These are phyloP conservation scores for Calonectria henricotiae DNA, from an alignment of 2,329 filamentous ascomycete genomes.

Conservation along the genomic window DNA sequence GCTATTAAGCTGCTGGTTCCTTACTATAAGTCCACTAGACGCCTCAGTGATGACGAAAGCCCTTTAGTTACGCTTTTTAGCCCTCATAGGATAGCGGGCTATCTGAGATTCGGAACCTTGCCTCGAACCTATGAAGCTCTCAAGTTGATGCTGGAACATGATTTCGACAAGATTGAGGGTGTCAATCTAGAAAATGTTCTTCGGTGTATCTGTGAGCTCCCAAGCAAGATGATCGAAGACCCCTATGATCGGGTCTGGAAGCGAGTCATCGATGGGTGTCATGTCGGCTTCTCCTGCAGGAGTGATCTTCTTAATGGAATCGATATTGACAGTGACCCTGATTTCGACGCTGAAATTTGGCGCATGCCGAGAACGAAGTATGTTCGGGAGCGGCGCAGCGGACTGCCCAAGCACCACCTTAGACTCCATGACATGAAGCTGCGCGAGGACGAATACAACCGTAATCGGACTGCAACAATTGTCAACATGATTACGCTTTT, in stretches of 20 bases:
- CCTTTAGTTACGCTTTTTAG: constrained; percentile 20
- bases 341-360: background rate
- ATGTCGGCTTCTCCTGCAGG: background rate
- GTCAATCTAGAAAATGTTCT: background rate
- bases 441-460: background rate
- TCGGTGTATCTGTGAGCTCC: background rate
- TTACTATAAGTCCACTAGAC: background rate
- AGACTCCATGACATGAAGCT: background rate
- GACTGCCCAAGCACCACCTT: background rate
- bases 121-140: background rate
- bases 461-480: background rate
- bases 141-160: background rate
- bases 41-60: background rate
- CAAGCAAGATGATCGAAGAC: background rate
- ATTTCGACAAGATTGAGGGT: background rate
- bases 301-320: no score
- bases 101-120: constrained; percentile 27
- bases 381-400: background rate
- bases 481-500: constrained; percentile 5
- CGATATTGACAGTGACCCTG: background rate
- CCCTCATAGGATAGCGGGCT: background rate
- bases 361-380: background rate
- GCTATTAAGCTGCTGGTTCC: constrained; percentile 1
- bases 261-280: background rate
- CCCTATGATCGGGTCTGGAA: background rate